phyloP scores from a whole-genome alignment of 2,329 filamentous ascomycete genomes.

The Hawksworthiomyces lignivorus region DNA sequence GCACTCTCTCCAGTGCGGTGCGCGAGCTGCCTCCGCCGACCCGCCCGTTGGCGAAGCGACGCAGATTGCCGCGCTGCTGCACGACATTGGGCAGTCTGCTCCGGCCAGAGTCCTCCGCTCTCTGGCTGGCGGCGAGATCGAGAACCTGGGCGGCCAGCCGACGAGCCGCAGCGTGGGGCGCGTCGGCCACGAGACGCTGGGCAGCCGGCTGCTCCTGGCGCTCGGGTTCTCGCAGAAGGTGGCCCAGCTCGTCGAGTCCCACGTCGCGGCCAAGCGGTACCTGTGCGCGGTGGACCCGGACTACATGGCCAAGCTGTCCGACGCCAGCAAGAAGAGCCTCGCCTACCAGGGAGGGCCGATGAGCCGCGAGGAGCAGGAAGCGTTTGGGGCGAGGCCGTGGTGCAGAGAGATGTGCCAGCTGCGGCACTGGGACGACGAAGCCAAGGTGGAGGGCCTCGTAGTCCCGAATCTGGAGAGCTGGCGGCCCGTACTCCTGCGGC shows the following conservation, averaged over 20 bases:
- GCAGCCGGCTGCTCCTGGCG: constrained; percentile 1
- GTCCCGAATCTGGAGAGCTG: constrained; percentile 2
- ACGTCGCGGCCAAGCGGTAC: constrained; percentile 6
- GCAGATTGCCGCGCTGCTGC: no score
- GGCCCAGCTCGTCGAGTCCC: constrained; percentile 6
- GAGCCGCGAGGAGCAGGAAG: constrained; percentile 1
- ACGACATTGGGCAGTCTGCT: no score
- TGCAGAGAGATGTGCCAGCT: constrained; percentile 7
- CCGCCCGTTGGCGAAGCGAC: no score
- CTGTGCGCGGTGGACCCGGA: constrained; percentile 4
- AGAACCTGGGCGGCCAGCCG: no score
- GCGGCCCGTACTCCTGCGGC: background rate
- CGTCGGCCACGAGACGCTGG: no score
- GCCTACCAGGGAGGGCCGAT: constrained; percentile 7
- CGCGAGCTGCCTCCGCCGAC: background rate
- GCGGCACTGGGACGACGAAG: constrained; percentile 5
- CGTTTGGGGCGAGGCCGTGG: background rate
- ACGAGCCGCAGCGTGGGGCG: no score
- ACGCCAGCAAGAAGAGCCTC: constrained; percentile 6
- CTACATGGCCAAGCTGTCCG: constrained; percentile 4
- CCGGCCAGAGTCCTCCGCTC: no score
- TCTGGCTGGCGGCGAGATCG: no score
- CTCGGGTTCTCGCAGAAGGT: constrained; percentile 7
- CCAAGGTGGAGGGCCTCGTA: constrained; percentile 5
- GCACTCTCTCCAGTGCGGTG: constrained; percentile 4